These are phyloP conservation scores for Globisporangium barbulae DNA, from an alignment of 352 stramenopile species.

Conservation along the genomic window DNA sequence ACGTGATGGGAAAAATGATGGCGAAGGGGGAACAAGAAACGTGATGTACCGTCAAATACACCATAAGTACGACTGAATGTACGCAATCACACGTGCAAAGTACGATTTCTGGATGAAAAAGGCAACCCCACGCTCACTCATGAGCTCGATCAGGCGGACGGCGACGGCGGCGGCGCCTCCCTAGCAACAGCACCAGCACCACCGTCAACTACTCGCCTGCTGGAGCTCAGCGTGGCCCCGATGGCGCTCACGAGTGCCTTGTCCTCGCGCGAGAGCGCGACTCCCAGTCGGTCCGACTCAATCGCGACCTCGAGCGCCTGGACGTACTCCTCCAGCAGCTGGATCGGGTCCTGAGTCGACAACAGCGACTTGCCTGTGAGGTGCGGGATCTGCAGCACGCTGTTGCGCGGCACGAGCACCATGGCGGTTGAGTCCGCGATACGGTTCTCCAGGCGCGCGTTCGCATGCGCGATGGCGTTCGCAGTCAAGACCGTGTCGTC, in stretches of 20 bases:
- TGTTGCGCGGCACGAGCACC: constrained; percentile 9
- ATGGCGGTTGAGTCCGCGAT: constrained; percentile 9
- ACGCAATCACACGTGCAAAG: background rate
- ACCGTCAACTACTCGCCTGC: background rate
- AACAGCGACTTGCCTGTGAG: constrained; percentile 13
- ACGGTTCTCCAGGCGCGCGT: constrained; percentile 13
- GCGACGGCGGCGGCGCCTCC: background rate
- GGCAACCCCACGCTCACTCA: background rate
- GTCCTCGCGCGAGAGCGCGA: constrained; percentile 7
- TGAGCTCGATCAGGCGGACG: background rate
- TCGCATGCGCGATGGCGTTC: constrained; percentile 23
- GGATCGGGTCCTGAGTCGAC: constrained; percentile 12
- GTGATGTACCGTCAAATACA: too few relatives aligned
- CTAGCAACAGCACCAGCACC: background rate
- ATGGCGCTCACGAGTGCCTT: constrained; percentile 9
- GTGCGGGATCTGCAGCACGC: constrained; percentile 16
- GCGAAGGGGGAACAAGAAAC: background rate
- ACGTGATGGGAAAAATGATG: too few relatives aligned
- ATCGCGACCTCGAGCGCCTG: constrained; percentile 11
- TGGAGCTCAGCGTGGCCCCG: background rate
- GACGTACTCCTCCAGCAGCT: constrained; percentile 14
- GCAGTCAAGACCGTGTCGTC: constrained; percentile 30
- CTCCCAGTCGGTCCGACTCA: background rate
- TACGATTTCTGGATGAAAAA: background rate
- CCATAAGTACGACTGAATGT: background rate